Base-by-base conservation (phyloP, 2,329 filamentous ascomycete species). In the Paracoccidioides lutzii region DNA sequence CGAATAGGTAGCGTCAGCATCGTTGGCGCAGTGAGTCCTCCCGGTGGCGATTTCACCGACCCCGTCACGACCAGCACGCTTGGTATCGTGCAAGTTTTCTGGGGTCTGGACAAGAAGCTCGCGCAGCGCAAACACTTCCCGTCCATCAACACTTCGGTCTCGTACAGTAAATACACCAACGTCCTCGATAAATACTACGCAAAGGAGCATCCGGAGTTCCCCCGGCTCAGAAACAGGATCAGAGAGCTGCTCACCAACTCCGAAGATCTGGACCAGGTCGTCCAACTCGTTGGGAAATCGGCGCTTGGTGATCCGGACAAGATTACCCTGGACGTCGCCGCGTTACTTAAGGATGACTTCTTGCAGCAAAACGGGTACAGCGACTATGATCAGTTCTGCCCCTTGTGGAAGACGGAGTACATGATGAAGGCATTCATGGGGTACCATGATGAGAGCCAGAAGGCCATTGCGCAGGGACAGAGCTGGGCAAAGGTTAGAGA, bases 351-450 rank as follows among this genome's bases (percentile, higher is more conserved):
- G 82, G 93, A 98, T 69, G 93, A 98, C 71, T 98, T 98, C 77
- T 72, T 98, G 69, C 93, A 98, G 75, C 93, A 98, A 73, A 98
- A 98, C 76, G 93, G 93, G 60, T 98, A 98, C 82, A 93, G 87
- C 63, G 89, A 97, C 74, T 97, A 98, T 71, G 93, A 98, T 70
- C 90, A 97, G 76, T 98, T 95, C 83, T 98, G 93, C 70, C 93
- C 93, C 52, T 81, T 98, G 67, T 98, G 93, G 93, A 98, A 98
- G 85, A 98, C 93, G 0, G 87, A 95, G 72, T 98, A 93, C 85
- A 97, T 98, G 93, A 98, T 98, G 93, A 96, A 95, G 81, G 86
- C 89, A 61, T 97, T 98, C 84, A 88, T 98, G 79, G 88, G 85
- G 57, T 98, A 91, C 81, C 89, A 96, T 71, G 94, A 98, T 67